Base-by-base conservation (phyloP, 2,329 filamentous ascomycete genomes). In the Nannizziopsis arthrosporioides region DNA sequence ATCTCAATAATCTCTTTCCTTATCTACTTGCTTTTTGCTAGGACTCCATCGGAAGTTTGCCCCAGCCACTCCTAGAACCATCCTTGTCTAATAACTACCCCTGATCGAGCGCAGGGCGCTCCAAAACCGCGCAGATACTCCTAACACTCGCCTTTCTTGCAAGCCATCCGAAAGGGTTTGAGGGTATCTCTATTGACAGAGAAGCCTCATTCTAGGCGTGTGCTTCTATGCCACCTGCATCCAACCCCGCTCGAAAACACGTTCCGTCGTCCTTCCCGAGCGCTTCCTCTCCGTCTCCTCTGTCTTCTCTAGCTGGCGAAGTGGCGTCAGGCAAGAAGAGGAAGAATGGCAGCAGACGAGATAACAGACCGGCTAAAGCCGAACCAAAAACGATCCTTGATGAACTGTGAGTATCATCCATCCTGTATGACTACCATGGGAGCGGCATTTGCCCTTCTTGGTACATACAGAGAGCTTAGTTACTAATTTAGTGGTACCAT, bases 191-290 rank as follows among this genome's bases (percentile, higher is more conserved):
- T 51, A 52, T 57, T 15, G n/a, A 39, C 34, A 12, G 11, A 11
- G 27, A 22, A 19, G 30, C 42, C 30, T 12, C 38, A 41, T 41
- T 14, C 37, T 46, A 3, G 5, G 38, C 55, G 55, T 22, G 22
- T 27, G 60, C 58, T 68, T 68, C 63, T 60, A 69, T 69, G 67
- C 64, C 61, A 61, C 63, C 64, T 58, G 60, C 61, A 49, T 63
- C 63, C 56, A 65, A 66, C 61, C 60, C 64, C 48, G 62, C 61
- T 55, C 61, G 58, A 58, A 65, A 63, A 53, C 60, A 63, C 35
- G 63, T 56, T 58, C 65, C 55, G 58, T 63, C 59, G 30, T n/a
- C n/a, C n/a, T 53, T 59, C 40, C 60, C 62, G 54, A 59, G 62
- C 53, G 60, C 62, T 36, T 58, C 47, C 42, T 52, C 61, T 12